Evolutionary conservation across 208 protist genomes (phyloP).

Genomic region (Acanthamoeba quina): DNA sequence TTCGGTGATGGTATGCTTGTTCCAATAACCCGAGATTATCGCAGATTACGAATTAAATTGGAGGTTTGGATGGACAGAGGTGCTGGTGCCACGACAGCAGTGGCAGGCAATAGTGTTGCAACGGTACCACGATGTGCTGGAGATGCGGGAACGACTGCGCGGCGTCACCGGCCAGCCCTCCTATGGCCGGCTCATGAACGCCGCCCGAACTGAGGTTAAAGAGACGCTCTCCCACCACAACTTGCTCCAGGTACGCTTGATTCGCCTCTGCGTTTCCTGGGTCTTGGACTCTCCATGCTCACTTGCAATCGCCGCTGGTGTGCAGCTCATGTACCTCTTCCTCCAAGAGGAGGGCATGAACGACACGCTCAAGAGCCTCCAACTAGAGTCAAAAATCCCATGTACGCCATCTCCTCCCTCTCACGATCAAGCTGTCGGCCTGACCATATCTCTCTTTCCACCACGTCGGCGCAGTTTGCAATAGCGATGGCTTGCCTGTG

Average conservation of each 20-base stretch:
- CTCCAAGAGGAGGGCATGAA: conserved; percentile 45
- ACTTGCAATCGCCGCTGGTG: background rate
- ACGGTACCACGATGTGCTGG: background rate
- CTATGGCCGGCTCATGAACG: conserved; percentile 39
- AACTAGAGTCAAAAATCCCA: background rate
- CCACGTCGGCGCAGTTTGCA: background rate
- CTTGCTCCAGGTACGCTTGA: conserved; percentile 9
- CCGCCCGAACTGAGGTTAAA: conserved; percentile 43
- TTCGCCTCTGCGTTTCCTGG: background rate
- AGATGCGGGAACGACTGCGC: conserved; percentile 33
- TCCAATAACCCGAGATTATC: no score
- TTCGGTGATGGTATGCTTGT: background rate
- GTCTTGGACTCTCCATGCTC: no score
- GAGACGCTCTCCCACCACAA: conserved; percentile 56
- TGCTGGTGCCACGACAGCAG: no score
- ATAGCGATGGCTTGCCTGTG: background rate
- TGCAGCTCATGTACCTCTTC: conserved; percentile 21
- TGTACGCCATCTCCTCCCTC: background rate
- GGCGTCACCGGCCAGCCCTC: background rate
- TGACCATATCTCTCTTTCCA: no score
- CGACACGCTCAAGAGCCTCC: conserved; percentile 2
- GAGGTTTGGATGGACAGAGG: background rate
- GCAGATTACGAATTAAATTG: no score
- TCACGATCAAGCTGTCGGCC: background rate
- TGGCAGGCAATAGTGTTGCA: conserved; percentile 38